Percentiles rank a stretch among this genome's conserved stretches.
Conservation (phyloP, 768 basidiomycete genomes). For the Russula emetica region DNA sequence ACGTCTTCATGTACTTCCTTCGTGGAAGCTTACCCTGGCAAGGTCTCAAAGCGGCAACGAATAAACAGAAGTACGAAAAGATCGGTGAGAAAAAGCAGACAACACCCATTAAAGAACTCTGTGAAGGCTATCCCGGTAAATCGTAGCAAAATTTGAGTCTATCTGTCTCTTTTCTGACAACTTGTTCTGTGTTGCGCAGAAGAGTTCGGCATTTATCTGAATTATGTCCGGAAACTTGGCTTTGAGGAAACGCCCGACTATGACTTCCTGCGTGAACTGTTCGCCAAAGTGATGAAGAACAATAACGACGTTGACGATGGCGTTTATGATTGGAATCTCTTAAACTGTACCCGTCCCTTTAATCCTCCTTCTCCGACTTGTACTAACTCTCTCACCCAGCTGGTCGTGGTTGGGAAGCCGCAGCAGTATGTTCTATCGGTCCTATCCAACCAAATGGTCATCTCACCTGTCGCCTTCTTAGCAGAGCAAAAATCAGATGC, state of each 20-base stretch:
- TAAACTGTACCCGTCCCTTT: conserved; percentile 55
- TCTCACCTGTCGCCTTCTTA: background rate
- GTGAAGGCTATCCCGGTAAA: conserved; percentile 90
- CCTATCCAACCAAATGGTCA: background rate
- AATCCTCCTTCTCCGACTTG: background rate
- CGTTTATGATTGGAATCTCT: conserved; percentile 92
- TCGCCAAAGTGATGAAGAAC: conserved; percentile 89
- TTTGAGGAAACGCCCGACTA: conserved; percentile 99
- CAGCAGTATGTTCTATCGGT: conserved; percentile 49
- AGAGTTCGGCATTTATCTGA: conserved; percentile 97
- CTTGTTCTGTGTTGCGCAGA: conserved; percentile 47
- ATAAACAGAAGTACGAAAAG: conserved; percentile 99
- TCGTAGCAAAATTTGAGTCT: conserved; percentile 15
- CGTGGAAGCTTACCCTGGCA: conserved; percentile 98
- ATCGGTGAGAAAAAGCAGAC: conserved; percentile 99
- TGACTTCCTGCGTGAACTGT: conserved; percentile 93
- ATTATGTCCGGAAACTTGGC: conserved; percentile 97
- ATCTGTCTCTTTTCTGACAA: background rate
- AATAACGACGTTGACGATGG: conserved; percentile 89
- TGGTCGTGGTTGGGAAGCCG: conserved; percentile 92
- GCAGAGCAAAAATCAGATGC: conserved; percentile 60
- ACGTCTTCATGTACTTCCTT: conserved; percentile 99
- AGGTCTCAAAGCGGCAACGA: conserved; percentile 97
- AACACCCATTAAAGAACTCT: conserved; percentile 94
- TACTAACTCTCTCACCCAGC: conserved; percentile 39